Percentiles rank a stretch among this genome's conserved stretches.
These are phyloP conservation scores for Anthracocystis walkeri DNA, from an alignment of 1,284 basidiomycete genomes.

Conservation along the genomic window DNA sequence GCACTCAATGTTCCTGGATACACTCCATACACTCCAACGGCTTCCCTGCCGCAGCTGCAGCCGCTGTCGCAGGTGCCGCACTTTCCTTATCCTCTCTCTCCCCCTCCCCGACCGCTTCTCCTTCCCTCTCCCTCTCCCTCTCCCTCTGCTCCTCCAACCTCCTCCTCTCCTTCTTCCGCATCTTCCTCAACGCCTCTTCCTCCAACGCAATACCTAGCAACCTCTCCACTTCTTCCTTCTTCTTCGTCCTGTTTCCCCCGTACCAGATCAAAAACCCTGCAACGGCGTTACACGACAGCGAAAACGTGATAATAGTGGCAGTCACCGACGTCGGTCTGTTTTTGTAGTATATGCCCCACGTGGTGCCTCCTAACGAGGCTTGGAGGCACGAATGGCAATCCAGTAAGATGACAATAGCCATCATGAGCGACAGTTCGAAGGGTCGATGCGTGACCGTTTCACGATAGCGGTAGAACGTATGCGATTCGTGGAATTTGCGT, in stretches of 20 bases:
- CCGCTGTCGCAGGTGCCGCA: neutral
- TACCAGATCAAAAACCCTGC: constrained; percentile 83
- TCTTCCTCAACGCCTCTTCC: constrained; percentile 57
- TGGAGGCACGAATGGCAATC: constrained; percentile 71
- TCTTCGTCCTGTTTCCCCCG: constrained; percentile 82
- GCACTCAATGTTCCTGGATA: constrained; percentile 36
- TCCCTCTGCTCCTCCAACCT: constrained; percentile 4
- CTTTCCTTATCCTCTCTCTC: neutral
- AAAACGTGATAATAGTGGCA: constrained; percentile 79
- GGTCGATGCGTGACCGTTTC: constrained; percentile 86
- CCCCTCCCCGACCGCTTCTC: neutral
- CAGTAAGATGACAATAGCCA: constrained; percentile 56
- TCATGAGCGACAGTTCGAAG: constrained; percentile 74
- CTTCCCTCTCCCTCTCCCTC: constrained; percentile 7
- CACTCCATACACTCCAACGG: constrained; percentile 37
- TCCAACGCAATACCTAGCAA: constrained; percentile 79
- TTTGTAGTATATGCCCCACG: constrained; percentile 78
- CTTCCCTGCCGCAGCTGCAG: neutral
- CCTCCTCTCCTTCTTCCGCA: constrained; percentile 30
- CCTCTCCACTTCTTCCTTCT: constrained; percentile 79
- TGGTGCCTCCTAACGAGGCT: constrained; percentile 76
- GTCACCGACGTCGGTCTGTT: constrained; percentile 73
- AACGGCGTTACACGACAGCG: constrained; percentile 84
- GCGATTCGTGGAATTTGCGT: constrained; percentile 66
- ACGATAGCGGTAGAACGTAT: constrained; percentile 83